Evolutionary conservation across 208 protist species (phyloP), one percentile per base, ranked within the genome.

Genomic region (Leishmania lainsoni): DNA sequence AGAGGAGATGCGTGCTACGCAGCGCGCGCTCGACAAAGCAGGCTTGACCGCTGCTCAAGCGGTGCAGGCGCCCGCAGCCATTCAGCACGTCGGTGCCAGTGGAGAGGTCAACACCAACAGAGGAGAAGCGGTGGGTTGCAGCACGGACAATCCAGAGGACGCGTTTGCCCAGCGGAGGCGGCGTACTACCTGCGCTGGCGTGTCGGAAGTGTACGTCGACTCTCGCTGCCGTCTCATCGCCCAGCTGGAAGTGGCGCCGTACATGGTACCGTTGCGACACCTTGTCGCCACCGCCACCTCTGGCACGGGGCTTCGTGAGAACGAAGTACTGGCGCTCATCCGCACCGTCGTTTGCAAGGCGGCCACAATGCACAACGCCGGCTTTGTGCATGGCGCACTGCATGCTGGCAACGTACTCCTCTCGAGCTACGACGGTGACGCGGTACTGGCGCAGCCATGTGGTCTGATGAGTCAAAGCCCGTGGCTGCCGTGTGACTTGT

Each of bases 371-470:
- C 94, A 97, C 80, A 75, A 84, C 42, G 85, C 83, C 10, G 91
- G 87, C 5, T 79, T 96, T 71, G 89, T 89, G 65, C 94, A 97
- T 76, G 94, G 94, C 16, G 87, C 90, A 14, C 83, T 97, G 73
- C 94, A 97, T 85, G 81, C 81, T 45, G 91, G 92, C 52, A 97
- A 97, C 80, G 83, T 96, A 26, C 86, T 95, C 5, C 88, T 92
- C 54, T 95, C 86, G 22, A 89, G 88, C 20, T 87, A 93, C 79
- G 86, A 95, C 81, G 94, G 94, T n/a, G 84, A 90, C 69, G 86
- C 73, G 17, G 75, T 84, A 20, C 76, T 97, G 42, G 90, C 90
- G n/a, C 87, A 94, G 78, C 85, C 88, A 29, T 84, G 78, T 42
- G 90, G 88, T 42, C 76, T 96, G 52, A 87, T 92, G 85, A 90